Evolutionary conservation across 2,329 filamentous ascomycete genomes (phyloP), one percentile per base, ranked within the genome.

Genomic region (Epichloe gansuensis): DNA sequence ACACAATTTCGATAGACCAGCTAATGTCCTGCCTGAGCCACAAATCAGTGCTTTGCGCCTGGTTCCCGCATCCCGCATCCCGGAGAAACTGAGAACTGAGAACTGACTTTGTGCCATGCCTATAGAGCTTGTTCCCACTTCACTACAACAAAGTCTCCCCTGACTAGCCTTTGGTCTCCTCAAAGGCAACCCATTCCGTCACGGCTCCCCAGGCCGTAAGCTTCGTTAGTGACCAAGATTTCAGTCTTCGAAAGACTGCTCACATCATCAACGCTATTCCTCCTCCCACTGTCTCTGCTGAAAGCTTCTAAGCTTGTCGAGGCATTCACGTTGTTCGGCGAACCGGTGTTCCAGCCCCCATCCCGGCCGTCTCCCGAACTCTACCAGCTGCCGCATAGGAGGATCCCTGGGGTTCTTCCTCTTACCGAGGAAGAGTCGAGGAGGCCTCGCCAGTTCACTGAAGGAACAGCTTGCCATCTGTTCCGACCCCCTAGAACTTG

Each of bases 371-470:
- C 74, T 69, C 74, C 79, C 70, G 72, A 79, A 73, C 73, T 74
- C 72, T 74, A 76, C 81, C 86, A 95, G 88, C 91, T 97, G 93
- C 93, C 93, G 93, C 91, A 98, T 98, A 97, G 89, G 88, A 94
- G 86, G 84, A 82, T 82, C 85, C 85, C 82, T 82, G 81, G 84
- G 87, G 86, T 91, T 95, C 91, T 97, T 97, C 91, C 91, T 95
- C 91, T 93, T 77, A 77, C 76, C 73, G 91, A 91, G 93, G 93
- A 91, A 94, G 93, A 93, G 89, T 95, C 90, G 87, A 89, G 86
- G 86, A 91, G 89, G 86, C 88, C 88, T 89, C 86, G 89, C 85
- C 88, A 87, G 82, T 83, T 85, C 80, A 85, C 78, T 79, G 80
- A 87, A 80, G 88, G 85, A 84, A 86, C 88, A 80, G 87, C 88